A percentile compares a stretch with the other conserved stretches of the same genome.
These are phyloP conservation scores for Fonsecaea pugnacius DNA, from an alignment of 2,329 filamentous ascomycete species.

Conservation along the genomic window DNA sequence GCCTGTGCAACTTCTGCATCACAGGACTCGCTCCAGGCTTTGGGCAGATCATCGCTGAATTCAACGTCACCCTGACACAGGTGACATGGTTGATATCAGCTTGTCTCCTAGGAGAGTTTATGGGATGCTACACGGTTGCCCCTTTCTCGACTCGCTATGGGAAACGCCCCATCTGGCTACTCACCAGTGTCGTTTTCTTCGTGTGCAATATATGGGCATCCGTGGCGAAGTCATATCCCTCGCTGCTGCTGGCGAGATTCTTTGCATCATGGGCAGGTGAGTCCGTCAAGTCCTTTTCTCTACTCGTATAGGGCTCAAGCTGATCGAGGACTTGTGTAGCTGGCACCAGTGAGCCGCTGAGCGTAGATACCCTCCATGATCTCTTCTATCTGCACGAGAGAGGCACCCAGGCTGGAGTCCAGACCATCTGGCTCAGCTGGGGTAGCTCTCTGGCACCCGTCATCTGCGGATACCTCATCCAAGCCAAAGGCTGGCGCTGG, in stretches of 20 bases:
- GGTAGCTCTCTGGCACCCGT: neutral
- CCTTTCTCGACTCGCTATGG: constrained; percentile 5
- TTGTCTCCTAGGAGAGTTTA: neutral
- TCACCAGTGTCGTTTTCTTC: neutral
- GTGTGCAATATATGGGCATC: constrained; percentile 1
- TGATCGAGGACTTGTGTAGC: neutral
- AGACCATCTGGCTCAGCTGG: constrained; percentile 37
- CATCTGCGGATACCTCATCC: constrained; percentile 44
- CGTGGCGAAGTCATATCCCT: neutral
- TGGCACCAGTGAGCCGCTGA: constrained; percentile 45
- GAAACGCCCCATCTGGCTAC: constrained; percentile 3
- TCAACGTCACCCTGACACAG: constrained; percentile 4
- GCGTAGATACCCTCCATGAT: constrained; percentile 59
- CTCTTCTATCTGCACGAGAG: constrained; percentile 63
- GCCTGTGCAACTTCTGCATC: constrained; percentile 20
- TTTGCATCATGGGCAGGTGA: constrained; percentile 2
- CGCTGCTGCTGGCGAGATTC: neutral
- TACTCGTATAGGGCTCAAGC: no score
- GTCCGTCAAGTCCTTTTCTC: neutral
- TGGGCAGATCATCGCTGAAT: constrained; percentile 12
- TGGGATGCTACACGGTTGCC: neutral
- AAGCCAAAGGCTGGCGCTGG: constrained; percentile 45
- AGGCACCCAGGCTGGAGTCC: constrained; percentile 44
- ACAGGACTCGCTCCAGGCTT: constrained; percentile 18
- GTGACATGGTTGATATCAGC: constrained; percentile 30